phyloP scores from a whole-genome alignment of 352 stramenopile species.

The Globisporangium alternatum region DNA sequence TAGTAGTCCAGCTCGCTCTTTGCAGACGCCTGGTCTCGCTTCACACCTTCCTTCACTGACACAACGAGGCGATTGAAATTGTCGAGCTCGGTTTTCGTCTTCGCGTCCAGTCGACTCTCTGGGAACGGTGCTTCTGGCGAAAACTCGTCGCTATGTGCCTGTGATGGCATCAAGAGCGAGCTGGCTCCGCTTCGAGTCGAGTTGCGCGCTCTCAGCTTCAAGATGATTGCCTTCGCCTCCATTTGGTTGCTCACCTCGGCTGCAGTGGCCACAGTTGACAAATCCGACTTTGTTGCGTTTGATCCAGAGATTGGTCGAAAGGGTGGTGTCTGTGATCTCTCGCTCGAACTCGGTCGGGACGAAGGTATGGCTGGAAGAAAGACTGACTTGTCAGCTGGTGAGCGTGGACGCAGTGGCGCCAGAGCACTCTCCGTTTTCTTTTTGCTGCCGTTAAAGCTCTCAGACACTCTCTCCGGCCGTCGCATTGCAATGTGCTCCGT shows the following conservation, averaged over 20 bases:
- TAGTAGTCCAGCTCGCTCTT: slow-evolving; percentile 62
- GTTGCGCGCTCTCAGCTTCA: slow-evolving; percentile 29
- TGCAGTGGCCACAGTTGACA: background rate
- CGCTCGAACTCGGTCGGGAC: slow-evolving; percentile 8
- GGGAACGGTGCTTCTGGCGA: slow-evolving; percentile 23
- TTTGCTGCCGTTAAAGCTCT: slow-evolving; percentile 35
- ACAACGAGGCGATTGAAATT: slow-evolving; percentile 53
- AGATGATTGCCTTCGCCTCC: slow-evolving; percentile 38
- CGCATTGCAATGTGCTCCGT: background rate
- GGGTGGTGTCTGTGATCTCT: slow-evolving; percentile 9
- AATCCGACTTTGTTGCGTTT: background rate
- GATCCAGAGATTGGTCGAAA: background rate
- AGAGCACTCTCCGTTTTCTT: slow-evolving; percentile 20
- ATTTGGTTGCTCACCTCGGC: slow-evolving; percentile 22
- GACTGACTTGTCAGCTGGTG: background rate
- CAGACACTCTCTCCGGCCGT: slow-evolving; percentile 17
- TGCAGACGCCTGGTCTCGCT: slow-evolving; percentile 27
- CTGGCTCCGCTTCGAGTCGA: slow-evolving; percentile 7
- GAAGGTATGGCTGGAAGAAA: slow-evolving; percentile 11
- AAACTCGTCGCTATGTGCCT: background rate
- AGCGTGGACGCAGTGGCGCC: slow-evolving; percentile 14
- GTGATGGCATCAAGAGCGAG: background rate
- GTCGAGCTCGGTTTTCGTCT: slow-evolving; percentile 43
- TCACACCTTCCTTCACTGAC: slow-evolving; percentile 35
- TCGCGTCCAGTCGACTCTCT: slow-evolving; percentile 29